phyloP scores from a whole-genome alignment of 441 rosid genomes.

The Arabidopsis lyrata region DNA sequence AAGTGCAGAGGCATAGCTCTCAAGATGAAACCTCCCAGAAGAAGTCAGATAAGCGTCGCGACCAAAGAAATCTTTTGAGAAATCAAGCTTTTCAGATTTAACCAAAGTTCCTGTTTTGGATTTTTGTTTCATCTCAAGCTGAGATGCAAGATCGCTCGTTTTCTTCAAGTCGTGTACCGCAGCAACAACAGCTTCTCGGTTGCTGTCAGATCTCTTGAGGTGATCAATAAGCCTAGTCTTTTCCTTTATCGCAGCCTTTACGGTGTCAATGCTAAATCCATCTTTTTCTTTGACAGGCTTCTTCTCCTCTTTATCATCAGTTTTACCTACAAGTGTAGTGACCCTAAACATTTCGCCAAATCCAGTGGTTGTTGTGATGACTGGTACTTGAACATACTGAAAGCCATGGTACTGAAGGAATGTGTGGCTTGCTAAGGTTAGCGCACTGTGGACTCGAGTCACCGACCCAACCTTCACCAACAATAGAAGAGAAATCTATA shows the following conservation, averaged over 20 bases:
- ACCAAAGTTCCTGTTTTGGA: conserved; percentile 40
- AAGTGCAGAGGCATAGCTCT: conserved; percentile 86
- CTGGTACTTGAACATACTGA: conserved; percentile 75
- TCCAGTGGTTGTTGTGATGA: conserved; percentile 72
- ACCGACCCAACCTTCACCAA: conserved; percentile 78
- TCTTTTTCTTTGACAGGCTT: conserved; percentile 45
- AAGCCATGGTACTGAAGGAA: conserved; percentile 79
- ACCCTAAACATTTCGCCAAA: conserved; percentile 67
- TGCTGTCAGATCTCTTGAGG: conserved; percentile 84
- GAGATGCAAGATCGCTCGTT: conserved; percentile 68
- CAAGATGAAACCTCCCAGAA: conserved; percentile 86
- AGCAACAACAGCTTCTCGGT: conserved; percentile 70
- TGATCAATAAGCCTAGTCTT: conserved; percentile 63
- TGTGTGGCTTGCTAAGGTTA: conserved; percentile 69
- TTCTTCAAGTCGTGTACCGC: conserved; percentile 75
- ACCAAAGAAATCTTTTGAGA: conserved; percentile 65
- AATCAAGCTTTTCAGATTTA: conserved; percentile 48
- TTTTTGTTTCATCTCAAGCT: conserved; percentile 66
- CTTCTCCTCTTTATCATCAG: conserved; percentile 48
- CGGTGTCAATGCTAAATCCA: conserved; percentile 54
- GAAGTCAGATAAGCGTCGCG: conserved; percentile 63
- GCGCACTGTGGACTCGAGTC: conserved; percentile 68
- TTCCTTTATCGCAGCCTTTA: conserved; percentile 72
- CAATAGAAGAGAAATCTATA: conserved; percentile 15
- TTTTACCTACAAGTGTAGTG: conserved; percentile 54